Conservation (phyloP, 352 stramenopile genomes). For the Plasmopara muralis region DNA sequence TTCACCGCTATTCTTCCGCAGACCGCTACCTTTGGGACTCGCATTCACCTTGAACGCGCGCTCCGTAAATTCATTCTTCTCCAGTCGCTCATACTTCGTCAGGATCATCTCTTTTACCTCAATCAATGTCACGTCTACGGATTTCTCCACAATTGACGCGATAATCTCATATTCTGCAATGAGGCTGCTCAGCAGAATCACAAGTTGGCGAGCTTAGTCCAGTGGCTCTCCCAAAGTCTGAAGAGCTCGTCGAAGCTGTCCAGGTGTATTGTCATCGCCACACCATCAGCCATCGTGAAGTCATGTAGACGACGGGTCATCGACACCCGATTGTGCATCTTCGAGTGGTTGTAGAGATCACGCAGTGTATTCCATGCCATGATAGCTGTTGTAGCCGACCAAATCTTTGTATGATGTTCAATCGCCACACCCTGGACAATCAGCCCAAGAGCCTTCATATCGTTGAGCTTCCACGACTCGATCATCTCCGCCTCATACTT, state of each 20-base stretch:
- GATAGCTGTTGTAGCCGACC: background rate
- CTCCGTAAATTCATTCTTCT: slow-evolving; percentile 1
- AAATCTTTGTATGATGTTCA: background rate
- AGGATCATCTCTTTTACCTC: slow-evolving; percentile 1
- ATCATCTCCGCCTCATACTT: no score
- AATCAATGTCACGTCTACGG: background rate
- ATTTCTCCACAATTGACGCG: slow-evolving; percentile 1
- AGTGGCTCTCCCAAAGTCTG: background rate
- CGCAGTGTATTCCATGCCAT: background rate
- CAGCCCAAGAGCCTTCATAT: no score
- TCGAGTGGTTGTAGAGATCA: background rate
- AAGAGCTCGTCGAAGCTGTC: background rate
- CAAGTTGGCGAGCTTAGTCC: background rate
- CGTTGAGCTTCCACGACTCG: no score
- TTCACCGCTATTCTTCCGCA: background rate
- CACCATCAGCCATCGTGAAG: background rate
- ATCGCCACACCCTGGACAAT: background rate
- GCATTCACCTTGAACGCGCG: background rate
- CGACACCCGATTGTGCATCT: slow-evolving; percentile 1
- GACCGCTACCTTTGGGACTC: background rate
- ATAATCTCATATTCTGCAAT: background rate
- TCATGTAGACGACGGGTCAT: background rate
- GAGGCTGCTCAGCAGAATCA: background rate
- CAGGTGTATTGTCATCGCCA: background rate
- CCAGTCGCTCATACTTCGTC: background rate